phyloP scores from a whole-genome alignment of 1,284 basidiomycete species.

The Phaffia rhodozyma region DNA sequence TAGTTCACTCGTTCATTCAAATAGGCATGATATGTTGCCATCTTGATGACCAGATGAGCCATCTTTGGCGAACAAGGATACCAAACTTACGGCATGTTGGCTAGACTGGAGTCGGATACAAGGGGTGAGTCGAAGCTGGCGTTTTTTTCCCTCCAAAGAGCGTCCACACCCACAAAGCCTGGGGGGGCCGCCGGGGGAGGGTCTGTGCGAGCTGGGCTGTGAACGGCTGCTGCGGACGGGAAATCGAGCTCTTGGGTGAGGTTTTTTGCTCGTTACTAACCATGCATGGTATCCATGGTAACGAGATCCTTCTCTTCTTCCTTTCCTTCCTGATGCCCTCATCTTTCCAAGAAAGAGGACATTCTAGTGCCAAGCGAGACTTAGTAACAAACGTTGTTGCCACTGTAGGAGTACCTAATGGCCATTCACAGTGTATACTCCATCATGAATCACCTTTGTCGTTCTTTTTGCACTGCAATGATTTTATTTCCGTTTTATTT shows the following conservation, averaged over 20 bases:
- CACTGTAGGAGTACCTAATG: too few relatives aligned
- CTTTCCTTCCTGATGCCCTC: background rate
- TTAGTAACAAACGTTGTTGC: background rate
- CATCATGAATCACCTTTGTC: background rate
- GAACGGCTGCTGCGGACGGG: too few relatives aligned
- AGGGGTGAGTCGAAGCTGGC: background rate
- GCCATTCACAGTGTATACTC: background rate
- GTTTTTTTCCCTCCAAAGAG: background rate
- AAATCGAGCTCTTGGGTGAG: background rate
- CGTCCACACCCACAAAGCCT: background rate
- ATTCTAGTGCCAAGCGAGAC: background rate
- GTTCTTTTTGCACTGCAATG: background rate
- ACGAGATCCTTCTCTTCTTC: background rate
- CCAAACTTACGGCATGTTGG: conserved; percentile 3
- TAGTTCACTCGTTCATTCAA: too few relatives aligned
- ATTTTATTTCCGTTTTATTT: background rate
- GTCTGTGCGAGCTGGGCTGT: background rate
- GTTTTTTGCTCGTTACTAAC: background rate
- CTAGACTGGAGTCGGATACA: background rate
- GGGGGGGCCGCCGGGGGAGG: background rate
- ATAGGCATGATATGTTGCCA: too few relatives aligned
- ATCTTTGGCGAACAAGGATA: background rate
- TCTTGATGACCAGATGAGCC: background rate
- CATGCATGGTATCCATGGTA: background rate
- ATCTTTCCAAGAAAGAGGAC: background rate